Base-by-base conservation (phyloP, 2,329 filamentous ascomycete species). In the Aureobasidium namibiae region DNA sequence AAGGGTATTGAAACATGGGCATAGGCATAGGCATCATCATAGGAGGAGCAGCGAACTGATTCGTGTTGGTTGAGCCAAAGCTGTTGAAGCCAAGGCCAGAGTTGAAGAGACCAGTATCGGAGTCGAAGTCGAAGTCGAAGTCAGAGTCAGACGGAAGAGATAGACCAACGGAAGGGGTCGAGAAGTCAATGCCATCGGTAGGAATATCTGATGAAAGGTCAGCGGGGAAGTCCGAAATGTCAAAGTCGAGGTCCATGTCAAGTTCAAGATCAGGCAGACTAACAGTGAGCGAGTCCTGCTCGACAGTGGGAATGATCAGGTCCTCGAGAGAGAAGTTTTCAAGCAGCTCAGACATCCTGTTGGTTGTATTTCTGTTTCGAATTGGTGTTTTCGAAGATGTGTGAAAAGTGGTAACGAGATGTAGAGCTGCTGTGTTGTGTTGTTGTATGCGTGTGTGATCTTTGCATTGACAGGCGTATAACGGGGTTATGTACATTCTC, bases 301-400 rank as follows among this genome's bases (percentile, higher is more conserved):
- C 50, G 50, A 34, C 36, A 54, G 23, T 42, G 3, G 36, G 6
- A 52, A 33, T 52, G 33, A 52, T 26, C 48, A 26, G 26, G 48
- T 38, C 33, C 33, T 52, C 48, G 26, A 38, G 14, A 7, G 31
- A 26, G 33, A 52, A 52, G 33, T 39, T 52, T 36, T 26, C 48
- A 52, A 38, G 48, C 48, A 52, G 23, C 8, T 52, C 48, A 52
- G 48, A 39, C 48, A 52, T 52, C 48, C 26, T 52, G 33, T 39
- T 52, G 48, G 14, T 9, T 18, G 9, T 31, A 16, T 2, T 24
- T 46, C 4, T 31, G 4, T n/a, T 34, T 13, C 29, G 21, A 21
- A 13, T 26, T 26, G 21, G 31, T n/a, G 18, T n/a, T 26, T 49
- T n/a, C 34, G 21, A 44, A 44, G 13, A 9, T 49, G 31, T 33